phyloP scores from a whole-genome alignment of 208 protist species.

The Acanthamoeba sp. region DNA sequence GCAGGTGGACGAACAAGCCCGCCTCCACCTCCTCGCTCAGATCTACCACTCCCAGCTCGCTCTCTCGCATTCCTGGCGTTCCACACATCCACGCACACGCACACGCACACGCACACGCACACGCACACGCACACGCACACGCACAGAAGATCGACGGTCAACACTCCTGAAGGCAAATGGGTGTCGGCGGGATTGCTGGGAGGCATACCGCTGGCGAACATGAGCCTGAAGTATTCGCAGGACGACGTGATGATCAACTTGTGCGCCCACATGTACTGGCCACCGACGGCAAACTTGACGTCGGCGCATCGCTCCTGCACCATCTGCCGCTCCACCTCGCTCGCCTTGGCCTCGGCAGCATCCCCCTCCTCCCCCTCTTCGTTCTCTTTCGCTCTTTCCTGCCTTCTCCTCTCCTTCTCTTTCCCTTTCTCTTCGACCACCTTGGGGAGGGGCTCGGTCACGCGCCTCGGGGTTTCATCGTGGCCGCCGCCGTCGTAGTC shows the following conservation, averaged over 20 bases:
- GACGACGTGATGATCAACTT: neutral
- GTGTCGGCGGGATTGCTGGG: neutral
- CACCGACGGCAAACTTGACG: neutral
- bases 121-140: too few relatives aligned
- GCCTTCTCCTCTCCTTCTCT: too few relatives aligned
- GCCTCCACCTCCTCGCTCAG: neutral
- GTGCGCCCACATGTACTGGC: neutral
- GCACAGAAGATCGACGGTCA: too few relatives aligned
- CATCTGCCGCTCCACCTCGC: neutral
- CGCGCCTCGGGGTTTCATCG: neutral
- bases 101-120: too few relatives aligned
- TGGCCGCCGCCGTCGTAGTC: neutral
- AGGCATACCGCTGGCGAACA: neutral
- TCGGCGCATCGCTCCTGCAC: neutral
- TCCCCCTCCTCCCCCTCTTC: too few relatives aligned
- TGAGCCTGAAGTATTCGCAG: slow-evolving; percentile 9
- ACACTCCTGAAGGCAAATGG: neutral
- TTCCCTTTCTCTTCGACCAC: too few relatives aligned
- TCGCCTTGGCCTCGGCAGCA: neutral
- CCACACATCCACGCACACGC: too few relatives aligned
- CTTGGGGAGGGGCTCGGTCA: too few relatives aligned
- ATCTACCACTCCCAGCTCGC: neutral
- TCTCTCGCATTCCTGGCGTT: slow-evolving; percentile 3
- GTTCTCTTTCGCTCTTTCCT: too few relatives aligned
- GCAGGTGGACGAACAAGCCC: neutral